Base-by-base conservation (phyloP, 176 grass and related monocot species). In the Thinopyrum elongatum region DNA sequence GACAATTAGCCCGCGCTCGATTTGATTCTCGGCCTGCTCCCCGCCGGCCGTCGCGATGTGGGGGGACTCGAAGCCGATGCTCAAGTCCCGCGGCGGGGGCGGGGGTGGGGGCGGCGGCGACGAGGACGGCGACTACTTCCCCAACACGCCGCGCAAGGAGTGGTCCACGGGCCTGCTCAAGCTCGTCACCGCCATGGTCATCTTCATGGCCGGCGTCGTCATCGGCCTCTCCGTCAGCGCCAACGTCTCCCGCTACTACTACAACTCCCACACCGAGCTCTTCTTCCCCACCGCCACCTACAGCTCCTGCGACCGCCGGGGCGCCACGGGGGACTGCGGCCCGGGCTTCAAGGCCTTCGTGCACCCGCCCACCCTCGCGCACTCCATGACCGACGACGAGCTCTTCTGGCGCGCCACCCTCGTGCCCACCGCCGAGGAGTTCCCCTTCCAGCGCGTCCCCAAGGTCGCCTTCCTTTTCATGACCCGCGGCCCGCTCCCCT, bases 381-480 rank as follows among this genome's bases (percentile, higher is more conserved):
- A 96, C 77, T 53, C 91, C 72, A 96, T 96, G 94, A 86, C 89
- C 21, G 94, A 96, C 79, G 80, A 83, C 12, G 86, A 93, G 84
- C 87, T 96, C 62, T 83, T 93, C 89, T 96, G 94, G 94, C 90
- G 94, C 41, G 87, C 94, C 1, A 83, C 91, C 4, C 85, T 96
- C 22, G 89, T 93, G 41, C 94, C 94, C 4, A 81, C 11, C 19
- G 75, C 90, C 10, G 89, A 93, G 17, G 94, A 96, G 19, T 96
- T 89, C 31, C 94, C 94, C 0, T 96, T 96, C 70, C 84, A 91
- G 69, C 68, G 94, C 10, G 94, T 93, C 19, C 94, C 94, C 22
- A 96, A 96, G 87, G 94, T 96, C 29, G 94, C 94, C 26, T 93
- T 93, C 89, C 75, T 96, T 77, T 96, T 96, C 84, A 96, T 96